Base-by-base conservation (phyloP, 179 eudicot genomes). In the Silene coronaria region DNA sequence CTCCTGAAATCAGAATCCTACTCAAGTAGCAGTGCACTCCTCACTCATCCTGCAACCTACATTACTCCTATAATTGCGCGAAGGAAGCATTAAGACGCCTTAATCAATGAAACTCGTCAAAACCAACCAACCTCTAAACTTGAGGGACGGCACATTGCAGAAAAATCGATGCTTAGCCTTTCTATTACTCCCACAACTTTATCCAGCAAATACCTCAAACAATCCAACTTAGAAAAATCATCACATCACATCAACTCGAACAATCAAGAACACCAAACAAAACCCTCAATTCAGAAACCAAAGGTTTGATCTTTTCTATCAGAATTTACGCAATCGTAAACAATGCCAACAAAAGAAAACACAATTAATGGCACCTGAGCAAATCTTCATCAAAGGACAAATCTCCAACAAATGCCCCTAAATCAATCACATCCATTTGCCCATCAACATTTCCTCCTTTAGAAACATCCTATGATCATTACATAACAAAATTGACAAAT, bases 371-470 rank as follows among this genome's bases (percentile, higher is more conserved):
- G 2, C 36, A 90, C 94, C 88, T 87, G 84, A 80, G 77, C 19
- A 75, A 73, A 65, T 89, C 92, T 14, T 90, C 92, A 57, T 86
- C 92, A 65, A 85, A 79, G 67, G 88, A 77, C 55, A 91, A 81
- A 77, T 91, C 97, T 73, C 91, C 97, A 75, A 89, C 89, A 76
- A 91, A 88, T 38, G 86, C 87, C 73, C 89, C 91, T 81, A 91
- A 83, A 85, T 89, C 90, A 67, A 90, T 73, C 17, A 76, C 80
- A 59, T 80, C 78, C 36, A 79, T 83, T 23, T 74, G 84, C 67
- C 77, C 66, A 38, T 79, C 87, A 55, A 62, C 62, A 27, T 77
- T 67, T 68, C 81, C 89, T 19, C 72, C 86, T 78, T 48, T 76
- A 32, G 82, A 68, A 9, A 70, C 82, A 70, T 82, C 86, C 88